Conservation (phyloP, 23 red algal genomes). For the Gracilariopsis chorda region DNA sequence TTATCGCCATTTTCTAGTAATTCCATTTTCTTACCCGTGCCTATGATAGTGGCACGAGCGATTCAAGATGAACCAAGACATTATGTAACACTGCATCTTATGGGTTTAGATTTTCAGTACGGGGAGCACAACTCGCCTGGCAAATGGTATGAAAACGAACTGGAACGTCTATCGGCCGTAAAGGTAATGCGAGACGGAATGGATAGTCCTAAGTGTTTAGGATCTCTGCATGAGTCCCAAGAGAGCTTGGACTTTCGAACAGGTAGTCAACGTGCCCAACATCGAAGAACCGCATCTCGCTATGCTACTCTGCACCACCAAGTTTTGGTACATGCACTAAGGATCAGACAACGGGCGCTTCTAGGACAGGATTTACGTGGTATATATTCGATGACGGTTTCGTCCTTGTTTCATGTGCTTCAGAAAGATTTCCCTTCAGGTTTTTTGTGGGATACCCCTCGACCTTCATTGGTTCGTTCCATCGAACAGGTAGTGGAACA, state of each 20-base stretch:
- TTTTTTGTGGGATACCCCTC: neutral
- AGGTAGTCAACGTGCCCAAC: neutral
- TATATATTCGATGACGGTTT: slow-evolving; percentile 7
- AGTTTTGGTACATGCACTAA: neutral
- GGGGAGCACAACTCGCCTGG: slow-evolving; percentile 6
- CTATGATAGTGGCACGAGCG: slow-evolving; percentile 16
- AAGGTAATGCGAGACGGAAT: neutral
- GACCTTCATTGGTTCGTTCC: neutral
- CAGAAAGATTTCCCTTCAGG: neutral
- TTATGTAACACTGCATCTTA: slow-evolving; percentile 13
- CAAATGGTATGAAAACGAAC: slow-evolving; percentile 30
- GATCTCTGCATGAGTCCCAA: neutral
- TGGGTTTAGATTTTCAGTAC: slow-evolving; percentile 19
- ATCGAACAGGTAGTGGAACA: neutral
- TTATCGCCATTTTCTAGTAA: slow-evolving; percentile 35
- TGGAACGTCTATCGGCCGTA: slow-evolving; percentile 5
- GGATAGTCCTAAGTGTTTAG: neutral
- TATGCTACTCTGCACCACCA: neutral
- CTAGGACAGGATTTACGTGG: slow-evolving; percentile 38
- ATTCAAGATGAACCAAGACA: neutral
- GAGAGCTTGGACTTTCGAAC: neutral
- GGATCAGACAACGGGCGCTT: slow-evolving; percentile 5
- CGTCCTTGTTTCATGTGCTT: neutral
- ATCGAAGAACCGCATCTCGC: neutral
- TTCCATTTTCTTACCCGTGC: slow-evolving; percentile 58